These are phyloP conservation scores for Aspergillus caelatus DNA, from an alignment of 2,329 filamentous ascomycete genomes.

Conservation along the genomic window DNA sequence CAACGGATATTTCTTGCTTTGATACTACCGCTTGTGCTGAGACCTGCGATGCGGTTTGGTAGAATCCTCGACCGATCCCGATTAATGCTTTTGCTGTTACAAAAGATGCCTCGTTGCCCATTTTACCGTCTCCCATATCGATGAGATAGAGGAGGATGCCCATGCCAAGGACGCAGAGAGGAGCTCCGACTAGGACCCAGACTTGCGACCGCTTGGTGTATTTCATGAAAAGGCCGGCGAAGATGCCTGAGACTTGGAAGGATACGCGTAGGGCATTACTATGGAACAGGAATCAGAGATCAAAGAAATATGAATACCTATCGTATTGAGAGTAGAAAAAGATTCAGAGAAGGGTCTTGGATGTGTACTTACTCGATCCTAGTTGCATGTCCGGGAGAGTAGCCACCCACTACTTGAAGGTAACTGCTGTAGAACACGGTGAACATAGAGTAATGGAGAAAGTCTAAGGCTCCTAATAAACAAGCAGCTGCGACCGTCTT, in stretches of 20 bases:
- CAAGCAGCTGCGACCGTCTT: conserved; percentile 45
- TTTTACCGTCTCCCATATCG: conserved; percentile 24
- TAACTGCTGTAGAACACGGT: conserved; percentile 47
- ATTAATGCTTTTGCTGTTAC: conserved; percentile 36
- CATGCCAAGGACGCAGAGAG: conserved; percentile 40
- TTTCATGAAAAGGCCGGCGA: conserved; percentile 40
- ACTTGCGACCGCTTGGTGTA: conserved; percentile 40
- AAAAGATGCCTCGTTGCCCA: conserved; percentile 38
- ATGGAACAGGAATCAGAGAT: not conserved
- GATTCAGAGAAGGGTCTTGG: too few species aligned
- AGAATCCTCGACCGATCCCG: conserved; percentile 41
- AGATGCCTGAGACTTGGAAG: conserved; percentile 41
- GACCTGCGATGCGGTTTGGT: conserved; percentile 37
- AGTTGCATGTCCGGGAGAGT: conserved; percentile 39
- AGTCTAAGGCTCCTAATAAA: conserved; percentile 40
- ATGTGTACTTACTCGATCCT: conserved; percentile 22
- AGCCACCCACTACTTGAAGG: conserved; percentile 43
- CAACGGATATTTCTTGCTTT: conserved; percentile 40
- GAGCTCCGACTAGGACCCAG: conserved; percentile 35
- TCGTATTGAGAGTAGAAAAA: not conserved
- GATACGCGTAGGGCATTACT: conserved; percentile 38
- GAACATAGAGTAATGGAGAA: conserved; percentile 40
- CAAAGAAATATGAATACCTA: not conserved
- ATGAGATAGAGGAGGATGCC: conserved; percentile 32
- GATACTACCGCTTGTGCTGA: conserved; percentile 40